Percentiles rank a stretch among this genome's conserved stretches.
Evolutionary conservation across 1,284 basidiomycete species (phyloP).

Genomic region (Ustilago tritici): DNA sequence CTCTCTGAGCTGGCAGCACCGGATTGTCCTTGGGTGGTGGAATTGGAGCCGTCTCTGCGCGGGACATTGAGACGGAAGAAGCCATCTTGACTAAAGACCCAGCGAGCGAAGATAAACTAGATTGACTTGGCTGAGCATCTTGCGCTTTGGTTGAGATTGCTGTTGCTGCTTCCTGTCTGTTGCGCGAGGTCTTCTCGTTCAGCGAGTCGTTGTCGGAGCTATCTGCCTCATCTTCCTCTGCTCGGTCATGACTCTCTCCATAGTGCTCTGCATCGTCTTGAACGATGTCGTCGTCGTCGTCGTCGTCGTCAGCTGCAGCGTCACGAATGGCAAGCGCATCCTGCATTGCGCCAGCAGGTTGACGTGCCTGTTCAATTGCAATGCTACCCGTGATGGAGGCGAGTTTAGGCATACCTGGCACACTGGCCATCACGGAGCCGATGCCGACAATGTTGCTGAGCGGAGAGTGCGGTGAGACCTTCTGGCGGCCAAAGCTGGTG

Average conservation of each 20-base stretch:
- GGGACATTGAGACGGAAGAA: conserved; percentile 27
- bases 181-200: conserved; percentile 15
- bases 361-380: conserved; percentile 85
- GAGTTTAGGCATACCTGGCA: conserved; percentile 81
- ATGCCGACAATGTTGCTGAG: conserved; percentile 86
- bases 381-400: conserved; percentile 82
- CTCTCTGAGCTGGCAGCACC: conserved; percentile 6
- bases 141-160: conserved; percentile 10
- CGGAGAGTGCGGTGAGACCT: conserved; percentile 55
- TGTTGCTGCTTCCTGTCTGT: background rate
- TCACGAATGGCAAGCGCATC: conserved; percentile 32
- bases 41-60: conserved; percentile 39
- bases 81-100: conserved; percentile 37
- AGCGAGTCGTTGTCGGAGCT: conserved; percentile 45
- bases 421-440: conserved; percentile 82
- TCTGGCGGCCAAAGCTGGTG: conserved; percentile 29
- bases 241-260: conserved; percentile 17
- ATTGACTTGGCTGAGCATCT: conserved; percentile 6
- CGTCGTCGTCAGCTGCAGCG: conserved; percentile 71
- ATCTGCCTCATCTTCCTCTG: conserved; percentile 41
- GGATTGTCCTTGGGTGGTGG: conserved; percentile 39
- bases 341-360: conserved; percentile 67
- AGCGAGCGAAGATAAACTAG: conserved; percentile 26
- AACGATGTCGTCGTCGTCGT: conserved; percentile 43
- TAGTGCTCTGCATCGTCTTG: conserved; percentile 17